A percentile compares a stretch with the other conserved stretches of the same genome.
phyloP scores from a whole-genome alignment of 345 rosid genomes.

The Melaleuca alternifolia region DNA sequence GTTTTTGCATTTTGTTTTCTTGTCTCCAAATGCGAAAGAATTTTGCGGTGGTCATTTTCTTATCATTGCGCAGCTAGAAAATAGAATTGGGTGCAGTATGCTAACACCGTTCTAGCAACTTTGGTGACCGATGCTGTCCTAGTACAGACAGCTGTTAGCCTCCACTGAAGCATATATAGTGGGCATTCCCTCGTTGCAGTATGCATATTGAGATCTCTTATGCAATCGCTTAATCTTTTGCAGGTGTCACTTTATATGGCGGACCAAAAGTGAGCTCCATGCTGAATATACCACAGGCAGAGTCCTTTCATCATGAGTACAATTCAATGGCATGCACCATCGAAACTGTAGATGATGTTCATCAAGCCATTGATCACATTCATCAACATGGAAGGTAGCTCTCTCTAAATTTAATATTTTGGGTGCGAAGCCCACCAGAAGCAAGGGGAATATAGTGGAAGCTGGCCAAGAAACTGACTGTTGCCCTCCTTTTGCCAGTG shows the following conservation, averaged over 20 bases:
- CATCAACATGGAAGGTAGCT: slow-evolving; percentile 81
- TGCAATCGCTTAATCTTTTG: not conserved
- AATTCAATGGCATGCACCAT: slow-evolving; percentile 76
- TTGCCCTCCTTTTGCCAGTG: slow-evolving; percentile 38
- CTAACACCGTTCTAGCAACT: not conserved
- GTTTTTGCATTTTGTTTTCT: not conserved
- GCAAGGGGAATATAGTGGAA: not conserved
- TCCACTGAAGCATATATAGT: not conserved
- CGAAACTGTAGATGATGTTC: slow-evolving; percentile 82
- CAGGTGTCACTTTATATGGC: not conserved
- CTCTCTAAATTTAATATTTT: not conserved
- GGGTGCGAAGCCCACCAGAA: not conserved
- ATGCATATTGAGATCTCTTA: not conserved
- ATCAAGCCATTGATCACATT: slow-evolving; percentile 77
- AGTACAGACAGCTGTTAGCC: slow-evolving; percentile 15
- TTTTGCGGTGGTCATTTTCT: not conserved
- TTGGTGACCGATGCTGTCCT: not conserved
- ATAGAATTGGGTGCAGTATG: not conserved
- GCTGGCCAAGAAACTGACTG: not conserved
- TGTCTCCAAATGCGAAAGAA: not conserved
- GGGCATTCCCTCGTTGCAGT: not conserved
- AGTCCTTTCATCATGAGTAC: slow-evolving; percentile 71
- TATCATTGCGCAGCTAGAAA: slow-evolving; percentile 18
- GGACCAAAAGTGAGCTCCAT: not conserved
- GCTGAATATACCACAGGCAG: slow-evolving; percentile 17